phyloP scores from a whole-genome alignment of 208 protist genomes.

The Trypanosoma scelopori region DNA sequence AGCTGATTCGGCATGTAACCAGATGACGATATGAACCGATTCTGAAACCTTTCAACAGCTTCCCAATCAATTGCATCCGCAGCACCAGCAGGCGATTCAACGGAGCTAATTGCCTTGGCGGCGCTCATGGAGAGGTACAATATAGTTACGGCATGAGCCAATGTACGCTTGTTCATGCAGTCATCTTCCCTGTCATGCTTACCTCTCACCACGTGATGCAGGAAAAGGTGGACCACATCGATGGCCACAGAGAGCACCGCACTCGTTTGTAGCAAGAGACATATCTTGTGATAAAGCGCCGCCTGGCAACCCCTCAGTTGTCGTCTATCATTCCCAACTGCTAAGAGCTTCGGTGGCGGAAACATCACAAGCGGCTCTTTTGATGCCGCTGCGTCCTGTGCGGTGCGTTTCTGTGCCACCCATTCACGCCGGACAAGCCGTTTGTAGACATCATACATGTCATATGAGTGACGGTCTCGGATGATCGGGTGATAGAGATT shows the following conservation, averaged over 20 bases:
- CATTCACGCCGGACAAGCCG: conserved; percentile 24
- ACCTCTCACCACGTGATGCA: background rate
- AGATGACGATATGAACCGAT: conserved; percentile 2
- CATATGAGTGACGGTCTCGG: conserved; percentile 31
- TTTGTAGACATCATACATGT: conserved; percentile 37
- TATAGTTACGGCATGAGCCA: conserved; percentile 63
- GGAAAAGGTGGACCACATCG: conserved; percentile 42
- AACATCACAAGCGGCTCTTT: conserved; percentile 7
- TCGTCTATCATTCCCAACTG: conserved; percentile 12
- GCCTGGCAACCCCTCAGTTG: conserved; percentile 28
- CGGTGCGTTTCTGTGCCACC: conserved; percentile 1
- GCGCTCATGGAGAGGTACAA: conserved; percentile 54
- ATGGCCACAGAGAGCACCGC: conserved; percentile 65
- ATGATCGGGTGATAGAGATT: conserved; percentile 46
- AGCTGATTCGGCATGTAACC: conserved; percentile 37
- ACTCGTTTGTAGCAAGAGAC: conserved; percentile 72
- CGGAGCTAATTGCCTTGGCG: conserved; percentile 21
- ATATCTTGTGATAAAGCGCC: conserved; percentile 42
- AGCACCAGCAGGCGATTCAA: conserved; percentile 8
- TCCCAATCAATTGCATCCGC: conserved; percentile 18
- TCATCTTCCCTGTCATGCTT: conserved; percentile 6
- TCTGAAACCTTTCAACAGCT: conserved; percentile 14
- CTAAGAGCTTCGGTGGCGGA: conserved; percentile 15
- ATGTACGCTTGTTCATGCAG: conserved; percentile 21
- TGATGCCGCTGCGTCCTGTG: background rate